phyloP scores from a whole-genome alignment of 345 rosid genomes.

The Pistacia vera region DNA sequence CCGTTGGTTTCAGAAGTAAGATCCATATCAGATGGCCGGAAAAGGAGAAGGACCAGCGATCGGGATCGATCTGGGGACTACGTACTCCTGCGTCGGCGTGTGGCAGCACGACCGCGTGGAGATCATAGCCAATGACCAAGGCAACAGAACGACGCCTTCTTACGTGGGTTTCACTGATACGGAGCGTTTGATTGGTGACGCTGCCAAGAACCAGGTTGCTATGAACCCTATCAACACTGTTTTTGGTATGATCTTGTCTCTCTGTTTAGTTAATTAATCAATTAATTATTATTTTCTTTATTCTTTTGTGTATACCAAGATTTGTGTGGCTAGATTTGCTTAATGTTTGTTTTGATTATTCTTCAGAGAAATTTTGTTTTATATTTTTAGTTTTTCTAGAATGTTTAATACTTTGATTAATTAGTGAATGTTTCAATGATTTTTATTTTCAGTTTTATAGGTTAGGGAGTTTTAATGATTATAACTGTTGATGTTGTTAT shows the following conservation, averaged over 20 bases:
- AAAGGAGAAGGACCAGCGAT: conserved; percentile 65
- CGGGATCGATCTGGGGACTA: conserved; percentile 58
- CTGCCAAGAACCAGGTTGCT: conserved; percentile 70
- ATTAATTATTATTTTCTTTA: neutral
- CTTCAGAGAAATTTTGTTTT: neutral
- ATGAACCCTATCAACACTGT: conserved; percentile 65
- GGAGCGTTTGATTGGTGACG: conserved; percentile 61
- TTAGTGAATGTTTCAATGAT: too few species aligned
- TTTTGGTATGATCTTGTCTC: conserved; percentile 35
- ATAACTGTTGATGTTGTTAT: neutral
- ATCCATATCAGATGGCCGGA: conserved; percentile 38
- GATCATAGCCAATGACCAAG: conserved; percentile 66
- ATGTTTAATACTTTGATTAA: neutral
- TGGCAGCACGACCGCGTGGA: conserved; percentile 66
- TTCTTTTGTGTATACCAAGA: neutral
- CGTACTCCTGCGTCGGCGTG: conserved; percentile 62
- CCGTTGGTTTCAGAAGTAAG: neutral
- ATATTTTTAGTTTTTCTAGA: too few species aligned
- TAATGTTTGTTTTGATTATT: neutral
- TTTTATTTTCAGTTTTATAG: too few species aligned
- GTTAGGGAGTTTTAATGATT: neutral
- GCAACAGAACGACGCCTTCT: conserved; percentile 53
- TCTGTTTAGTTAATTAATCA: neutral
- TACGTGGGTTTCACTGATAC: conserved; percentile 56
- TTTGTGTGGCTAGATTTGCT: neutral